Evolutionary conservation across 139 green algal species (phyloP).

Genomic region (Chlorella sp.): DNA sequence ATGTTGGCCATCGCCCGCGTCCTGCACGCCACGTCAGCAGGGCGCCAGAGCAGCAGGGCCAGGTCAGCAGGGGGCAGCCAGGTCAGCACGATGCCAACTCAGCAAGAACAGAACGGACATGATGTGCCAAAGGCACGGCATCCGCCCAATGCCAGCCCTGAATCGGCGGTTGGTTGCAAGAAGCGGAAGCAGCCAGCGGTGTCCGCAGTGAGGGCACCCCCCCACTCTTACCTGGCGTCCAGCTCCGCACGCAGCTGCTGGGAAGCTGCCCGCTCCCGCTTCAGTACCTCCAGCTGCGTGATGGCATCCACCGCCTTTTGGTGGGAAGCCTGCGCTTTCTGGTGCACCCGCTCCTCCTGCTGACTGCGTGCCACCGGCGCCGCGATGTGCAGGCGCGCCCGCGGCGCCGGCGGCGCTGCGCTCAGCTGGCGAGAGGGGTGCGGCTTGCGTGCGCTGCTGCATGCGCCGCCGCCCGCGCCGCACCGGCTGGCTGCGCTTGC

Average conservation of each 20-base stretch:
- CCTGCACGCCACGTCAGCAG: not conserved
- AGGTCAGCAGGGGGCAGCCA: not conserved
- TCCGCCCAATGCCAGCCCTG: no score
- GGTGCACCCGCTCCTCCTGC: not conserved
- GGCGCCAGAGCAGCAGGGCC: not conserved
- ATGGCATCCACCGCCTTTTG: not conserved
- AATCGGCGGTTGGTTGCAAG: no score
- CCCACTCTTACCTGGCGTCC: not conserved
- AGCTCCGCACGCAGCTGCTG: constrained; percentile 30
- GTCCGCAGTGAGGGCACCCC: no score
- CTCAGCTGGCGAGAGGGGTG: not conserved
- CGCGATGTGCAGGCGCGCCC: not conserved
- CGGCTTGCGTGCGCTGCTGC: no score
- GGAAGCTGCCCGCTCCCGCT: not conserved
- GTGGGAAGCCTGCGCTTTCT: not conserved
- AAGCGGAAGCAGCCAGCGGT: no score
- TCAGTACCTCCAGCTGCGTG: constrained; percentile 5
- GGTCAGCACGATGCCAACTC: not conserved
- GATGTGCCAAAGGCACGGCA: no score
- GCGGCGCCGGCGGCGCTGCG: not conserved
- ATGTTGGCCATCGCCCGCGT: not conserved
- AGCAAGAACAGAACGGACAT: no score
- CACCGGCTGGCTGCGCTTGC: not conserved
- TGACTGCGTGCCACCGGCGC: not conserved
- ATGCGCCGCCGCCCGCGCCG: not conserved